Base-by-base conservation (phyloP, 2,329 filamentous ascomycete species). In the Ambrosiella beaveri region DNA sequence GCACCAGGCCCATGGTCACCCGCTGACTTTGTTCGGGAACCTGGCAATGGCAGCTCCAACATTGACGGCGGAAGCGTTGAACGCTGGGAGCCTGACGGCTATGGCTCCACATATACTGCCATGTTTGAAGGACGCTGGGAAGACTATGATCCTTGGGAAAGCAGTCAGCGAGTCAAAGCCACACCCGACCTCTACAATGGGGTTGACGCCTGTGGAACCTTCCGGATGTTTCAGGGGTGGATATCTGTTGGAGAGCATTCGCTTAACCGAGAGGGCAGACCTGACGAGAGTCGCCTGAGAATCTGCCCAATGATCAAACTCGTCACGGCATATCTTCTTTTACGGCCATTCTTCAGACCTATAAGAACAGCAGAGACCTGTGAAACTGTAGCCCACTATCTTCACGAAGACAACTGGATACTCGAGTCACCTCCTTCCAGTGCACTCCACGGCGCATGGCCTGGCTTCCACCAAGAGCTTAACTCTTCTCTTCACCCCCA, bases 121-220 rank as follows among this genome's bases (percentile, higher is more conserved):
- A 72, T 80, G 39, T 80, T 79, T 65, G 69, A 70, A 56, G 77
- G 77, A 35, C 67, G 71, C 56, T 62, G 89, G 88, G 87, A 94
- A 62, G 68, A 76, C 1, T 90, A 88, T 65, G 86, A 96, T 65
- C 80, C 88, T 0, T 96, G 85, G 80, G 88, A 95, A 64, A 82
- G 82, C 0, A 81, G 78, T 62, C 77, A 79, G 6, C 78, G 90
- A 3, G 74, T 91, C 0, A 69, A 72, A 0, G 87, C 85, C 2
- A 77, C 81, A 1, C 82, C 80, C 61, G 84, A 95, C 68, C 71
- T 90, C 39, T 93, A 96, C 67, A 76, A 87, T 55, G 88, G 89
- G 0, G 76, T 88, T 0, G 89, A 90, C 0, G 82, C 86, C 0
- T 95, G 88, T 70, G 84, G 78, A 51, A 88, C 89, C 74, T 89